Base-by-base conservation (phyloP, 2,329 filamentous ascomycete species). In the Penicillium fuscoglaucum region DNA sequence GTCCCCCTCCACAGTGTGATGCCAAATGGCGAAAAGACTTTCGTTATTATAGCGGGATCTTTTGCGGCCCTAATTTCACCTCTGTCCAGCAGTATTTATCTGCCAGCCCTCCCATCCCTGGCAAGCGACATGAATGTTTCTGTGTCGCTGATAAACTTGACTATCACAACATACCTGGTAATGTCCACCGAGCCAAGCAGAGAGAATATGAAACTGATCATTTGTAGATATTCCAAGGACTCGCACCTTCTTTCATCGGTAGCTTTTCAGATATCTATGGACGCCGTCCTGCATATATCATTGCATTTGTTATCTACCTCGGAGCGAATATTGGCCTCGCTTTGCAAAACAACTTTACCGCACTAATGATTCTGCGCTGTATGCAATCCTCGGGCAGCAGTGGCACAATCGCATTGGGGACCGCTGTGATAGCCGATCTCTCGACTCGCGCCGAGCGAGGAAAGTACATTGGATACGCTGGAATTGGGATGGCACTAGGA, bases 341-440 rank as follows among this genome's bases (percentile, higher is more conserved):
- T 1, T 21, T 75, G 15, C 73, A 76, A 57, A 60, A 66, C 40
- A 70, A 60, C 50, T 77, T 71, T 49, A 57, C 69, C 1, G 70
- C 74, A 2, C 59, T 78, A 7, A 65, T 78, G 45, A 65, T 74
- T 0, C 62, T 78, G 7, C 68, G 75, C n/a, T 74, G 71, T 50
- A 21, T 77, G 7, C 75, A 77, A 57, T 71, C 69, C 7, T 65
- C 70, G 2, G 74, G 88, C 0, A 88, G 84, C 69, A 87, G 85
- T 65, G 86, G 86, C 0, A 89, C 88, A 0, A 79, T 91, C n/a
- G 87, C 90, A 0, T 78, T 95, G 1, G 85, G 84, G 0, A 88
- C 83, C 60, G 90, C 86, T 2, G 85, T 91, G 1, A 83, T 93
- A 15, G 87, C 88, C 0, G 90, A 95, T 66, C 81, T 92, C 6